Evolutionary conservation across 768 basidiomycete genomes (phyloP).

Genomic region (Naganishia kalamii): DNA sequence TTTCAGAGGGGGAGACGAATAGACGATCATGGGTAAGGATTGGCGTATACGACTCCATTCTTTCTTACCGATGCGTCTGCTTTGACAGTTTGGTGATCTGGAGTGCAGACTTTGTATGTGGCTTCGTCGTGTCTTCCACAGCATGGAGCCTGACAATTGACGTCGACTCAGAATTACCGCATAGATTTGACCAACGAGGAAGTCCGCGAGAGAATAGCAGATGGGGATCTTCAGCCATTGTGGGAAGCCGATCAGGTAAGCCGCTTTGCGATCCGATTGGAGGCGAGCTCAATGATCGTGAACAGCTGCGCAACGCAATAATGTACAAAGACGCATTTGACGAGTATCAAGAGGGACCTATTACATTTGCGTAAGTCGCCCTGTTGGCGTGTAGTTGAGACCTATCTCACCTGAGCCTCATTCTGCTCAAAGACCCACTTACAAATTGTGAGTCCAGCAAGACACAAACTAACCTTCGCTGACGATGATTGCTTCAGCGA

Average conservation of each 20-base stretch:
- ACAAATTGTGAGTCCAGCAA: conserved; percentile 70
- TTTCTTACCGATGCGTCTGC: background rate
- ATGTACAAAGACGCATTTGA: conserved; percentile 65
- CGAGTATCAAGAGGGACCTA: conserved; percentile 80
- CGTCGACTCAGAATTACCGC: conserved; percentile 67
- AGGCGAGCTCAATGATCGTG: background rate
- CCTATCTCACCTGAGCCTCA: background rate
- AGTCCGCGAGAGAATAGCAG: conserved; percentile 62
- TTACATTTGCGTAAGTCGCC: conserved; percentile 58
- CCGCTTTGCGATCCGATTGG: background rate
- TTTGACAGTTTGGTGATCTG: conserved; percentile 75
- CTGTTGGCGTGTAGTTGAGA: too few relatives aligned
- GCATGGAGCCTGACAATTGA: background rate
- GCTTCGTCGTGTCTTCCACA: background rate
- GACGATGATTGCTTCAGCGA: conserved; percentile 34
- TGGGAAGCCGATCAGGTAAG: conserved; percentile 78
- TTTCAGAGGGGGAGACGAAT: conserved; percentile 88
- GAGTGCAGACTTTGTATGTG: conserved; percentile 68
- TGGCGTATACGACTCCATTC: background rate
- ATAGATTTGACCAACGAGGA: conserved; percentile 77
- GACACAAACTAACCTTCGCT: background rate
- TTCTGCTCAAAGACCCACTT: conserved; percentile 66
- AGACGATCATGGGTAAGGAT: conserved; percentile 76
- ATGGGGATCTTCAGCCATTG: conserved; percentile 65
- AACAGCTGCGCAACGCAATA: conserved; percentile 67